Evolutionary conservation across 495 filamentous ascomycete genomes (phyloP).

Genomic region (Aspergillus haitiensis): DNA sequence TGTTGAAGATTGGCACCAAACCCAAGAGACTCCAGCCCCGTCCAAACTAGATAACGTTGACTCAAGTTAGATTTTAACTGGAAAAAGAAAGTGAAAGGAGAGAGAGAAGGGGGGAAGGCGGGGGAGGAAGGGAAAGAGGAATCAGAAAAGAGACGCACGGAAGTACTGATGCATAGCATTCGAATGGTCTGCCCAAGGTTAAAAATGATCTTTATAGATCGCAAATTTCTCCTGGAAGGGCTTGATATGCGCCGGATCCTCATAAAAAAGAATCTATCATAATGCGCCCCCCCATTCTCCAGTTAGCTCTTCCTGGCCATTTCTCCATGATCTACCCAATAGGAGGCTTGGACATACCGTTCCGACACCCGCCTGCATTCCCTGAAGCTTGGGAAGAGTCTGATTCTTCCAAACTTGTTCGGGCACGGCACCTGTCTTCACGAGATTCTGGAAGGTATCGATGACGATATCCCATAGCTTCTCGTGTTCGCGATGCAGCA

Average conservation of each 20-base stretch:
- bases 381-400: constrained; percentile 45
- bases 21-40: constrained; percentile 50
- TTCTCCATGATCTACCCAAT: background rate
- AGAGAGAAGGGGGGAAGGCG: background rate
- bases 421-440: constrained; percentile 35
- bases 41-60: constrained; percentile 43
- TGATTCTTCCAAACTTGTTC: constrained; percentile 47
- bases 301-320: constrained; percentile 1
- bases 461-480: constrained; percentile 51
- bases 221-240: constrained; percentile 47
- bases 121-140: background rate
- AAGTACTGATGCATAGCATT: constrained; percentile 59
- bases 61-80: constrained; percentile 11
- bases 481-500: constrained; percentile 51
- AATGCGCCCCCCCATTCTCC: constrained; percentile 20
- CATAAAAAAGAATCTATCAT: constrained; percentile 50
- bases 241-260: constrained; percentile 47
- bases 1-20: constrained; percentile 59
- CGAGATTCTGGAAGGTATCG: constrained; percentile 39
- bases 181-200: constrained; percentile 51
- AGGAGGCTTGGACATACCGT: constrained; percentile 35
- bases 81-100: background rate
- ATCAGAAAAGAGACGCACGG: constrained; percentile 32
- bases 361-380: constrained; percentile 48
- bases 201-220: constrained; percentile 45